A percentile compares a stretch with the other conserved stretches of the same genome.
These are phyloP conservation scores for Arthroderma sp. DNA, from an alignment of 2,329 filamentous ascomycete genomes.

Conservation along the genomic window DNA sequence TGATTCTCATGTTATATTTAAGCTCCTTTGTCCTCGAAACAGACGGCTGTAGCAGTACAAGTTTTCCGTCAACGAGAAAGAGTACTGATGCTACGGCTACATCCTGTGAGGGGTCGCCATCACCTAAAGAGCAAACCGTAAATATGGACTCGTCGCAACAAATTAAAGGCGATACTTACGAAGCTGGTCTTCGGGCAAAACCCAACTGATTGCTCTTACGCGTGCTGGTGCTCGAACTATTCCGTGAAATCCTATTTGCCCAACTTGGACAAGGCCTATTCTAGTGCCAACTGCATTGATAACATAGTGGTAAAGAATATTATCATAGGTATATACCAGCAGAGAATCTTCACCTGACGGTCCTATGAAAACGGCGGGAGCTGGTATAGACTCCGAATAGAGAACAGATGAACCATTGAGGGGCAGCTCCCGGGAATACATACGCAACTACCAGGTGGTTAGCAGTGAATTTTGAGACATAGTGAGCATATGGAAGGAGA, in stretches of 20 bases:
- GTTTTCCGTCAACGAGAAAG: conserved; percentile 93
- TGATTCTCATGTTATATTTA: conserved; percentile 96
- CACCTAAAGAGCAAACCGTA: conserved; percentile 32
- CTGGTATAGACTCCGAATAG: conserved; percentile 63
- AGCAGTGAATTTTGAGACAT: conserved; percentile 5
- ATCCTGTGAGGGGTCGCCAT: conserved; percentile 91
- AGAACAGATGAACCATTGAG: conserved; percentile 62
- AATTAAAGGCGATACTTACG: conserved; percentile 31
- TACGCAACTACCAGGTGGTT: conserved; percentile 45
- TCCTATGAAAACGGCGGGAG: conserved; percentile 79
- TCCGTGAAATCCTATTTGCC: conserved; percentile 92
- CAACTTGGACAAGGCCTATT: conserved; percentile 77
- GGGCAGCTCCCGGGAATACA: conserved; percentile 76
- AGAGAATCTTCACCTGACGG: conserved; percentile 87
- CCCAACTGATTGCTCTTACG: conserved; percentile 89
- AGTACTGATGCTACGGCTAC: conserved; percentile 86
- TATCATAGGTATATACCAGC: conserved; percentile 93
- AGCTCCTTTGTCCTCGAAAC: conserved; percentile 68
- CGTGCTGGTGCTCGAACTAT: conserved; percentile 88
- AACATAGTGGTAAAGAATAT: conserved; percentile 87
- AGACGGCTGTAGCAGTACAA: conserved; percentile 81
- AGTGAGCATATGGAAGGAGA: neutral
- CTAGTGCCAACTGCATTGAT: conserved; percentile 59
- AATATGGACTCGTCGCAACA: neutral
- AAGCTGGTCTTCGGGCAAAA: conserved; percentile 80